Percentiles rank a stretch among this genome's conserved stretches.
Conservation (phyloP, 352 stramenopile species). For the Phytopythium mirpurense region DNA sequence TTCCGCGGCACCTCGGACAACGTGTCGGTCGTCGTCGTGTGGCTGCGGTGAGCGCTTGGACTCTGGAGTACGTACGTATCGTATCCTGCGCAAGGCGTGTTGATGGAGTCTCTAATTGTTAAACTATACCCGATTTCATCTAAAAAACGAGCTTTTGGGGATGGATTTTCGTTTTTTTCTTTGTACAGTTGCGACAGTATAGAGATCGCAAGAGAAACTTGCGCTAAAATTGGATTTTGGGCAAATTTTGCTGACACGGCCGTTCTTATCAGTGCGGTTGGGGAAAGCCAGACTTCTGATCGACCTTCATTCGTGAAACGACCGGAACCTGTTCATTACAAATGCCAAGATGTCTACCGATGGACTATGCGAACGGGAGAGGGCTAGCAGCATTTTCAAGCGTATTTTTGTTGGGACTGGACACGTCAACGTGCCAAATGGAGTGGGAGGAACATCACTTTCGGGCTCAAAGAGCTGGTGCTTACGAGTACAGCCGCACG, state of each 20-base stretch:
- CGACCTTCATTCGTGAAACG: background rate
- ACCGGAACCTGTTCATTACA: too few relatives aligned
- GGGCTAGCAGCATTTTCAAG: background rate
- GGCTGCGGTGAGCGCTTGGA: constrained; percentile 49
- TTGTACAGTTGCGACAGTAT: too few relatives aligned
- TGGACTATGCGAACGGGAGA: too few relatives aligned
- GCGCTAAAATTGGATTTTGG: background rate
- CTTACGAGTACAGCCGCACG: too few relatives aligned
- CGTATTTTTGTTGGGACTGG: constrained; percentile 3
- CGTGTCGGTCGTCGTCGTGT: constrained; percentile 89
- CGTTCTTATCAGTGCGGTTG: too few relatives aligned
- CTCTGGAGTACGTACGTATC: too few relatives aligned
- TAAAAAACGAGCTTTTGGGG: background rate
- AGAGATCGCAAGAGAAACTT: background rate
- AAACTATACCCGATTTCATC: background rate
- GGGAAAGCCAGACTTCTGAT: background rate
- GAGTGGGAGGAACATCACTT: background rate
- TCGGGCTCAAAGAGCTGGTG: too few relatives aligned
- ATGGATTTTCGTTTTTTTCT: too few relatives aligned
- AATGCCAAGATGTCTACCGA: too few relatives aligned
- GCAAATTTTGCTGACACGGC: too few relatives aligned
- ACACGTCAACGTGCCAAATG: background rate
- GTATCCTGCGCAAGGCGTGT: too few relatives aligned
- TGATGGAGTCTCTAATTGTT: background rate
- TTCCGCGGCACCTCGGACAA: constrained; percentile 90